Evolutionary conservation across 2,329 filamentous ascomycete species (phyloP).

Genomic region (Lachnellula arida): DNA sequence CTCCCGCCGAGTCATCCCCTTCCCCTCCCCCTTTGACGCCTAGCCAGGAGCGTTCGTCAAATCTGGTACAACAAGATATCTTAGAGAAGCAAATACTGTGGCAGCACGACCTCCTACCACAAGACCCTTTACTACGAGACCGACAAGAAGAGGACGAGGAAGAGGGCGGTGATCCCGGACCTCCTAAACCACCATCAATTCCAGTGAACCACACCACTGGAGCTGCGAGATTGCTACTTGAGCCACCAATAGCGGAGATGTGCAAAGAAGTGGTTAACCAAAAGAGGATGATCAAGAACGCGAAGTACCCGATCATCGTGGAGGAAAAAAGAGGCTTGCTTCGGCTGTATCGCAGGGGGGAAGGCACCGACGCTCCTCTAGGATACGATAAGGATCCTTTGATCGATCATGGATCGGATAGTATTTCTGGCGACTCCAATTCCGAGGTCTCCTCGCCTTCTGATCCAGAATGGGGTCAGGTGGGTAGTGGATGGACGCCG

Average conservation of each 20-base stretch:
- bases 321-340: constrained; percentile 72
- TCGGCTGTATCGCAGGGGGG: constrained; percentile 72
- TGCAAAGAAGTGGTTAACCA: constrained; percentile 9
- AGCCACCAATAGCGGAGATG: constrained; percentile 63
- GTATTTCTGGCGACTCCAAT: constrained; percentile 40
- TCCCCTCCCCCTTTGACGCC: constrained; percentile 21
- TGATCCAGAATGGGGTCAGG: constrained; percentile 53
- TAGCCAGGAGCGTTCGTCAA: background rate
- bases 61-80: constrained; percentile 18
- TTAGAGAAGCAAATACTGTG: too few species aligned
- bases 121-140: constrained; percentile 8
- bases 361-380: constrained; percentile 60
- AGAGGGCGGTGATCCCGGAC: constrained; percentile 40
- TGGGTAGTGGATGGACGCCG: constrained; percentile 38
- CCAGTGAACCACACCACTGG: constrained; percentile 84
- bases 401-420: constrained; percentile 38
- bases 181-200: constrained; percentile 62
- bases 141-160: constrained; percentile 48
- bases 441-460: constrained; percentile 51
- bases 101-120: too few species aligned
- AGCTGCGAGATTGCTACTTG: constrained; percentile 75
- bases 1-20: too few species aligned
- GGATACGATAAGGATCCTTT: constrained; percentile 31
- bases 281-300: constrained; percentile 41
- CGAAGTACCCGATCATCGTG: constrained; percentile 70